These are phyloP conservation scores for Mucor mucedo DNA, from an alignment of 371 early-diverging fungal species.

Conservation along the genomic window DNA sequence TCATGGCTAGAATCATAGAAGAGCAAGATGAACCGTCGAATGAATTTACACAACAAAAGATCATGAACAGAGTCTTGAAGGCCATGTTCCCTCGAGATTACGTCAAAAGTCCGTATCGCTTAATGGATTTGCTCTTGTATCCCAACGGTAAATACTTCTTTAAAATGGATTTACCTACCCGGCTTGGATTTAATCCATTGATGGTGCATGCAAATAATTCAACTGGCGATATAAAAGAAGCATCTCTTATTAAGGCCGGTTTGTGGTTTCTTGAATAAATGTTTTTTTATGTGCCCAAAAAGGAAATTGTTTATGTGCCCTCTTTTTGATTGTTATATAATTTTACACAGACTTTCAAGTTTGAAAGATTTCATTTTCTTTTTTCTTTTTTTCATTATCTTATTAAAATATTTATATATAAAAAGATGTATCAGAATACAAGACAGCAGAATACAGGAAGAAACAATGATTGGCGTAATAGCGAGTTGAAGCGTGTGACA, in stretches of 20 bases:
- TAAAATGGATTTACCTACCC: slow-evolving; percentile 40
- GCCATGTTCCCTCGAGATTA: slow-evolving; percentile 37
- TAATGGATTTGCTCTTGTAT: slow-evolving; percentile 45
- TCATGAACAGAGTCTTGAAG: slow-evolving; percentile 48
- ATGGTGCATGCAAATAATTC: slow-evolving; percentile 54
- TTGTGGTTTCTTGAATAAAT: slow-evolving; percentile 46
- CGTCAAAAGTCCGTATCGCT: slow-evolving; percentile 39
- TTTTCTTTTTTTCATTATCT: background rate
- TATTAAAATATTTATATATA: background rate
- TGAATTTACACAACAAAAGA: slow-evolving; percentile 52
- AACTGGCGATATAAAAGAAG: slow-evolving; percentile 61
- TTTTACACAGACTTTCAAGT: background rate
- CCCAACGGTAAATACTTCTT: slow-evolving; percentile 54
- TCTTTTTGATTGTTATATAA: background rate
- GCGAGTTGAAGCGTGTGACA: background rate
- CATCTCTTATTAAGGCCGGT: slow-evolving; percentile 37
- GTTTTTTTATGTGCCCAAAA: slow-evolving; percentile 6
- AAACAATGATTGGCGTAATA: slow-evolving; percentile 2
- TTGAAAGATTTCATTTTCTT: background rate
- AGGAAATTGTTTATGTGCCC: background rate
- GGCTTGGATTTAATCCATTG: slow-evolving; percentile 45
- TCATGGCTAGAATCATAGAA: slow-evolving; percentile 42
- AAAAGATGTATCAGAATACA: background rate
- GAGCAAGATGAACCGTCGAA: slow-evolving; percentile 46
- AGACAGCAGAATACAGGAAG: background rate